Conservation (phyloP, 352 stramenopile species). For the Pythium volutum region DNA sequence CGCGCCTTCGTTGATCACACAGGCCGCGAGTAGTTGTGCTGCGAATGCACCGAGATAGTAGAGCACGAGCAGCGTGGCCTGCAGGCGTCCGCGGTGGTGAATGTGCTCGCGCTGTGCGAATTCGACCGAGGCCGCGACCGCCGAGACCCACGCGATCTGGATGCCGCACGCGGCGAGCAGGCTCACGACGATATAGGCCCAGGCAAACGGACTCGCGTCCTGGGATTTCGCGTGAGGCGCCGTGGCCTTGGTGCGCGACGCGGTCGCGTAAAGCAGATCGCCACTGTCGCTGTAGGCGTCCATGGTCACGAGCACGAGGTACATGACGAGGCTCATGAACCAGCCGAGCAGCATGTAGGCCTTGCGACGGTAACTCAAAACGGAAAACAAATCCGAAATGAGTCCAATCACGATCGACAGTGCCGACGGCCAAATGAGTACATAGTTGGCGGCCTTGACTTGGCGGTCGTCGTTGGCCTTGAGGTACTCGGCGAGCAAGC, state of each 20-base stretch:
- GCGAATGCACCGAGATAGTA: conserved; percentile 17
- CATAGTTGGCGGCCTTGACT: conserved; percentile 21
- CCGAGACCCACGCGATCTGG: conserved; percentile 22
- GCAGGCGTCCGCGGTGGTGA: conserved; percentile 19
- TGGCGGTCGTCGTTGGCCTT: conserved; percentile 13
- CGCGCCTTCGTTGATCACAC: conserved; percentile 8
- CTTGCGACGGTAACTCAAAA: conserved; percentile 69
- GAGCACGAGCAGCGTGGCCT: conserved; percentile 19
- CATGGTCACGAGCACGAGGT: conserved; percentile 15
- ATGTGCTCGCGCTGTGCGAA: conserved; percentile 28
- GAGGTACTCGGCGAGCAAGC: conserved; percentile 24
- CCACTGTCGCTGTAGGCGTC: conserved; percentile 15
- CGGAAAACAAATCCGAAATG: conserved; percentile 55
- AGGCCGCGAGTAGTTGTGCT: conserved; percentile 7
- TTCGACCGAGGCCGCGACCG: conserved; percentile 21
- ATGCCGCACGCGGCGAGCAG: conserved; percentile 15
- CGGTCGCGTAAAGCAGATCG: conserved; percentile 4
- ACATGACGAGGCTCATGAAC: conserved; percentile 20
- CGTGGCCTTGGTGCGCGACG: neutral
- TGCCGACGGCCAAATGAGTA: conserved; percentile 45
- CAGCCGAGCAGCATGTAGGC: conserved; percentile 74
- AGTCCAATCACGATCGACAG: conserved; percentile 74
- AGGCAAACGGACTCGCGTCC: conserved; percentile 5
- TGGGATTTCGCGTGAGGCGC: neutral
- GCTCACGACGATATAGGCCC: conserved; percentile 17